These are phyloP conservation scores for Paramecium bursaria DNA, from an alignment of 73 alveolate genomes.

Conservation along the genomic window DNA sequence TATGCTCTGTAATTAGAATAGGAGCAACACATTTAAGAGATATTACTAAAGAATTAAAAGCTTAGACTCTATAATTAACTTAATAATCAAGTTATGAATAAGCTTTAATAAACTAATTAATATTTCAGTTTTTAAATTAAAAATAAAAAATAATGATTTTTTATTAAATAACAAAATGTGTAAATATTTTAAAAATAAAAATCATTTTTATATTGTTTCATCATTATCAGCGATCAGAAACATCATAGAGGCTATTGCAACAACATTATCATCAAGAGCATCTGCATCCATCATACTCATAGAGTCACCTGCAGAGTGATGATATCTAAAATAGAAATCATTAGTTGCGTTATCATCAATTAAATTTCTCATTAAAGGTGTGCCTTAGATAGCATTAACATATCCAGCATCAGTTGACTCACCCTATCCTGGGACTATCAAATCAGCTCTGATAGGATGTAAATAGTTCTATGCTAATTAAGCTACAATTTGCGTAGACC, in stretches of 20 bases:
- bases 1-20: no score
- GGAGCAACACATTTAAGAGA: no score
- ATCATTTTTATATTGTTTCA: no score
- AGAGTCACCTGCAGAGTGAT: constrained; percentile 72
- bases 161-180: no score
- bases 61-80: no score
- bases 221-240: constrained; percentile 65
- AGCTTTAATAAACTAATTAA: no score
- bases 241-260: constrained; percentile 65
- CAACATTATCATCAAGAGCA: constrained; percentile 67
- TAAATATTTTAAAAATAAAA: no score
- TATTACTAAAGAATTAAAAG: no score
- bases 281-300: constrained; percentile 69
- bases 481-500: constrained; percentile 23
- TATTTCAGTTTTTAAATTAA: no score
- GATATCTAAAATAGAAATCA: constrained; percentile 69
- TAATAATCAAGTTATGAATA: no score
- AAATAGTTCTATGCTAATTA: constrained; percentile 40
- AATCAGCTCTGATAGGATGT: constrained; percentile 38
- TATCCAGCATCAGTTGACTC: background rate
- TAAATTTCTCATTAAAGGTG: constrained; percentile 49
- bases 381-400: constrained; percentile 1
- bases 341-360: constrained; percentile 46
- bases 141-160: no score
- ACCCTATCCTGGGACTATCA: constrained; percentile 5